phyloP scores from a whole-genome alignment of 1,284 basidiomycete genomes.

The Lentinus polychrous region DNA sequence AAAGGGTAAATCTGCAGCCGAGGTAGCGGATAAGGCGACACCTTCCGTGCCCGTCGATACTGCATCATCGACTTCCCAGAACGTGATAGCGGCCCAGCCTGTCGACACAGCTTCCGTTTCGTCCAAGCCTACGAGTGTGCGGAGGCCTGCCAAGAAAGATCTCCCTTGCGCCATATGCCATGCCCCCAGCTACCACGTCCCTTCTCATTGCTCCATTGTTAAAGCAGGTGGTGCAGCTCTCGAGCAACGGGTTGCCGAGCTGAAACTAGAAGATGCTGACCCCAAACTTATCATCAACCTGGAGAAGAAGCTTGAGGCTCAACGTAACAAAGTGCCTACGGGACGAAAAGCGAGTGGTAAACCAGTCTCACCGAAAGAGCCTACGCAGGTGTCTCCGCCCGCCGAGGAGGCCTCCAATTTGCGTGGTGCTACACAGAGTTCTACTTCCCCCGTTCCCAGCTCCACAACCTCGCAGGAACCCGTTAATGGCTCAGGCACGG shows the following conservation, averaged over 20 bases:
- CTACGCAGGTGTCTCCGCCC: too few species aligned
- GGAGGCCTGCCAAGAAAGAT: slow-evolving; percentile 7
- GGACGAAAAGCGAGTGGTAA: too few species aligned
- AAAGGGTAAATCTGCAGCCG: too few species aligned
- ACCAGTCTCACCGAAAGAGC: too few species aligned
- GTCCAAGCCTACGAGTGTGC: not conserved
- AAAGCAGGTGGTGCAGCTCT: slow-evolving; percentile 14
- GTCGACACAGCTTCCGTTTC: not conserved
- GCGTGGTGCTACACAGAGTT: too few species aligned
- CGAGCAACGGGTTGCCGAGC: slow-evolving; percentile 14
- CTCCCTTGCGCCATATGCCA: slow-evolving; percentile 17
- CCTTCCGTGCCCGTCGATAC: not conserved
- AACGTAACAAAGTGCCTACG: too few species aligned
- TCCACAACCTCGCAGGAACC: too few species aligned
- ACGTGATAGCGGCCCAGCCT: not conserved
- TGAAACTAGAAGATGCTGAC: slow-evolving; percentile 11
- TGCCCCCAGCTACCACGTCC: slow-evolving; percentile 13
- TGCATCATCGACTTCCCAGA: not conserved
- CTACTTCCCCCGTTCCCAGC: too few species aligned
- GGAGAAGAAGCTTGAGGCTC: not conserved
- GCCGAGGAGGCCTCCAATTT: too few species aligned
- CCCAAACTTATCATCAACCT: slow-evolving; percentile 14
- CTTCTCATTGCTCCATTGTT: slow-evolving; percentile 17
- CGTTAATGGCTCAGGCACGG: too few species aligned
- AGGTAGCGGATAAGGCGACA: too few species aligned